Base-by-base conservation (phyloP, 1,139 yeast species). In the Sugiyamaella sp. region DNA sequence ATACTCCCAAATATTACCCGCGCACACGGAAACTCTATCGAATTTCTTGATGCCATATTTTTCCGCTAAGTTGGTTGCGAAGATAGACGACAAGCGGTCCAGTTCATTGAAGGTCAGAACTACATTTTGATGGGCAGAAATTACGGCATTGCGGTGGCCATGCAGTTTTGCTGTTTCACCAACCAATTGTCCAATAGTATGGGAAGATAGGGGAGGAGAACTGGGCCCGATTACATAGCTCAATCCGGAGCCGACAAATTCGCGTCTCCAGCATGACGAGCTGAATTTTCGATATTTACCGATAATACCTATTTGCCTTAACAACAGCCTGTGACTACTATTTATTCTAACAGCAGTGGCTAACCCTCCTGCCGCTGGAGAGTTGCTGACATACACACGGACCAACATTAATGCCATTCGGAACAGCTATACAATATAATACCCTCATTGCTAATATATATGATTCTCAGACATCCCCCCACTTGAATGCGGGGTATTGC, bases 1-100 rank as follows among this genome's bases (percentile, higher is more conserved):
- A 53, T 68, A 69, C 56, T 69, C 69, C 69, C 70, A 67, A 8
- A 64, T 49, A 53, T 66, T 67, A 12, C 71, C 71, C 14, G 66
- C 63, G 47, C 70, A 66, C 14, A 69, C 67, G 3, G 69, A 70
- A 0, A 69, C 68, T 9, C 63, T 57, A 57, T 69, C 71, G 2
- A 69, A 70, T 14, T 60, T 58, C 16, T 38, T 43, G 17, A 66
- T 54, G 14, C 60, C 58, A 29, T 57, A 57, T 14, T 58, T 57
- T 17, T 57, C 58, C 12, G 59, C 48, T 27, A 66, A 53, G 51
- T 66, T 63, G 17, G 59, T 45, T 3, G 68, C 71, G 14, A 67
- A 42, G 6, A 55, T 54, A 14, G 58, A 54, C 2, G 64, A 53
- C 21, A 60, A 46, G 24, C 57, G 46, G 51, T 68, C 65, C 16